Evolutionary conservation across 2,329 filamentous ascomycete species (phyloP).

Genomic region (Blastomyces emzantsi): DNA sequence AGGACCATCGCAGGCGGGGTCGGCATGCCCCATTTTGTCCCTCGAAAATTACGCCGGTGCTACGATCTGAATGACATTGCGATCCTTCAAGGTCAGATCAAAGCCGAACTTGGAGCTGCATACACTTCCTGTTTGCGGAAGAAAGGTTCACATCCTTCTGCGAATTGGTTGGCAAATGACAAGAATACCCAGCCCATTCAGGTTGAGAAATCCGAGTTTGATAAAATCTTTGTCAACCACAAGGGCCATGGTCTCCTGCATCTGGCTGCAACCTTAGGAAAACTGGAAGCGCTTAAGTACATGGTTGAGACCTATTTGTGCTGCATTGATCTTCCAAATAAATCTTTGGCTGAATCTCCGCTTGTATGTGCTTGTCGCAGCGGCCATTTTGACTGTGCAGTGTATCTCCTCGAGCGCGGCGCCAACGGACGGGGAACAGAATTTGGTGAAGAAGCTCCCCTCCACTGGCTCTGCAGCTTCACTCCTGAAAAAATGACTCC

Average conservation of each 20-base stretch:
- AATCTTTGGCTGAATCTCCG: conserved; percentile 3
- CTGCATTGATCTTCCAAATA: conserved; percentile 1
- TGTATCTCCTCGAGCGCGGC: conserved; percentile 1
- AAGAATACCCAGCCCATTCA: not conserved
- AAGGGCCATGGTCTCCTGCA: conserved; percentile 7
- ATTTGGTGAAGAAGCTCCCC: conserved; percentile 3
- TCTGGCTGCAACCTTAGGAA: not conserved
- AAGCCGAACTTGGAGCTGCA: not conserved
- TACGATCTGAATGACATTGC: conserved; percentile 2
- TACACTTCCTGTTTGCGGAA: conserved; percentile 1
- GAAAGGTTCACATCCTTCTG: not conserved
- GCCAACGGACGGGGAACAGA: not conserved
- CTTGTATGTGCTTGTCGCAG: conserved; percentile 7
- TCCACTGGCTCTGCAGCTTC: conserved; percentile 8
- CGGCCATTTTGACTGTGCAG: conserved; percentile 5
- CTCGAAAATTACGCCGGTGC: conserved; percentile 2
- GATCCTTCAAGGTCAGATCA: conserved; percentile 3
- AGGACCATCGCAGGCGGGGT: conserved; percentile 1
- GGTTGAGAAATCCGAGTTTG: not conserved
- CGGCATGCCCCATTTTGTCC: conserved; percentile 8
- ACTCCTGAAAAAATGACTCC: not conserved
- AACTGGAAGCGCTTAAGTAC: conserved; percentile 3
- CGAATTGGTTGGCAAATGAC: not conserved
- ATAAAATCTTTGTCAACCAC: conserved; percentile 7
- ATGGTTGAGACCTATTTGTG: conserved; percentile 6